phyloP scores from a whole-genome alignment of 2,329 filamentous ascomycete genomes.

The Monilinia aucupariae region DNA sequence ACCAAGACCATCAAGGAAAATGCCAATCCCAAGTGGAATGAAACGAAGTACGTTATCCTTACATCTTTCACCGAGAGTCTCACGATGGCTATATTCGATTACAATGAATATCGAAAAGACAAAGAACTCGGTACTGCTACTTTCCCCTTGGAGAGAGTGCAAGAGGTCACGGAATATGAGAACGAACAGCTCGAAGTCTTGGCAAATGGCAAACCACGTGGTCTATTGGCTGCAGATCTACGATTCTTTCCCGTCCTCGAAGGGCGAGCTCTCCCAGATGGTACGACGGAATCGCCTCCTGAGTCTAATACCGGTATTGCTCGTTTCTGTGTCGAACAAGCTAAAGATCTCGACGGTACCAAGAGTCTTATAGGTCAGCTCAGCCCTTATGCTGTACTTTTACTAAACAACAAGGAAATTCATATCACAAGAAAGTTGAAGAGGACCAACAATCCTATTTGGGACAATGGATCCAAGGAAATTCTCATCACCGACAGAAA shows the following conservation, averaged over 20 bases:
- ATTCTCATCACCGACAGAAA: conserved; percentile 92
- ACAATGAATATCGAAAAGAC: conserved; percentile 93
- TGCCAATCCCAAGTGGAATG: conserved; percentile 86
- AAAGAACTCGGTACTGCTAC: conserved; percentile 87
- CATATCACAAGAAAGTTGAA: conserved; percentile 89
- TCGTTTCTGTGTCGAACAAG: conserved; percentile 88
- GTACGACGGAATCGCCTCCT: conserved; percentile 72
- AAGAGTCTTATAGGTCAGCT: conserved; percentile 89
- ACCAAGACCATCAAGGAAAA: conserved; percentile 87
- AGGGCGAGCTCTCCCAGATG: conserved; percentile 64
- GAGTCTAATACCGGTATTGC: conserved; percentile 92
- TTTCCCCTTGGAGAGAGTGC: conserved; percentile 77
- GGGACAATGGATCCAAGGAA: conserved; percentile 88
- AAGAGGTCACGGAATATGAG: conserved; percentile 71
- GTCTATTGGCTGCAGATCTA: conserved; percentile 73
- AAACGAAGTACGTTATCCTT: conserved; percentile 92
- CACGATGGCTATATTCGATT: conserved; percentile 82
- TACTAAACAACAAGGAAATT: conserved; percentile 88
- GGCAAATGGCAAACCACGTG: conserved; percentile 76
- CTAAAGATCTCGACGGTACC: conserved; percentile 87
- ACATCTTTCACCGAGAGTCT: conserved; percentile 85
- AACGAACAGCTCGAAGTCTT: conserved; percentile 81
- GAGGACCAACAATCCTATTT: conserved; percentile 95
- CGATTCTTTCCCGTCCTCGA: conserved; percentile 93
- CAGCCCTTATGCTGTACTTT: conserved; percentile 81